Evolutionary conservation across 75 land plant genomes (phyloP), one percentile per base, ranked within the genome.

Genomic region (Selaginella moellendorffii): DNA sequence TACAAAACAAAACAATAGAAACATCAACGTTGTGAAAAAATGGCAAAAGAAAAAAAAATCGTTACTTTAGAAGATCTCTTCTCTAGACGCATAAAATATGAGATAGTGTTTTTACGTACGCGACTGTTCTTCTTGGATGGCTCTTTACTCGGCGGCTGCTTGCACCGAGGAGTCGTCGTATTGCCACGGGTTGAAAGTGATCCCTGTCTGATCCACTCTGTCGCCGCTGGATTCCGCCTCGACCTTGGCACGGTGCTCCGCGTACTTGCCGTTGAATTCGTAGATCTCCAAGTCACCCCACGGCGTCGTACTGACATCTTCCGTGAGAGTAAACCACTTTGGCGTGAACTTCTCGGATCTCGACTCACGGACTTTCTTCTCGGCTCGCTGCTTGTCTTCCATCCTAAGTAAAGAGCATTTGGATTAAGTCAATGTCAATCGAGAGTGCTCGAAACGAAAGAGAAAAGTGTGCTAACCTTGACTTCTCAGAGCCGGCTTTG

Each of bases 221-320:
- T 75, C 75, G 14, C 10, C 14, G 2, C 61, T 54, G 2, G 22
- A 19, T 19, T 27, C 42, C 24, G 31, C 67, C 26, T 82, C 91
- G 19, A 82, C 46, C 23, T 58, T 27, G 24, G 83, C 80, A 25
- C 98, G 70, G 36, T 78, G 82, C 29, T 85, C 85, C 0, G 71
- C 64, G 76, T 90, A 95, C 58, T 95, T 90, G 10, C 97, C 88
- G 66, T 86, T 95, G 68, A 71, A 95, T 28, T 79, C 88, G 51
- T 95, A 95, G 19, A 95, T 42, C 73, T 95, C 99, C 77, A 95
- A 60, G 30, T 95, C 99, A 61, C 99, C 97, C 99, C 99, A 95
- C 2, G 99, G 99, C 0, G 99, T 95, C 0, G 96, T 26, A 2
- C 80, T 71, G 25, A 86, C 68, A 26, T 95, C 97, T 2, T 73